Evolutionary conservation across 345 rosid species (phyloP), one percentile per base, ranked within the genome.

Genomic region (Lumnitzera racemosa): DNA sequence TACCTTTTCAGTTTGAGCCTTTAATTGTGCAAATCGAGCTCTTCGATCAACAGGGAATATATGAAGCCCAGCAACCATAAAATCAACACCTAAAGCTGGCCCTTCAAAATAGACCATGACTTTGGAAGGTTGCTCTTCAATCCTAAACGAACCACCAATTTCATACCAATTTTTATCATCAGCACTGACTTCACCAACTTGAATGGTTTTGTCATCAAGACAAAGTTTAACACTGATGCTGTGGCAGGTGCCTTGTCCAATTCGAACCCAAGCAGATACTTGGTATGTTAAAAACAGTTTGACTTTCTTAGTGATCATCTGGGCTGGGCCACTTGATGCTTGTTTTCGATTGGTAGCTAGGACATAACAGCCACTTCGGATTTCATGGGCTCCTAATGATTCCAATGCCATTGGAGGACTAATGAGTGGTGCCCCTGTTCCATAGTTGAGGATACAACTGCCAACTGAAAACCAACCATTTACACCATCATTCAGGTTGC

Each of bases 271-370:
- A 52, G 89, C 94, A 15, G 90, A 79, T 47, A 89, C 80, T 74
- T 89, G 96, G 71, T 89, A 89, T 56, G 90, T 82, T 75, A 83
- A 66, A 61, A 86, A 86, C 16, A 84, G 76, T 61, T 79, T 80
- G 59, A 86, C 61, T 70, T 81, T 86, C 47, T 86, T 88, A 13
- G 90, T 80, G 67, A 89, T 89, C 59, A 74, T 64, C 77, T 89
- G 96, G 59, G 88, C 96, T 52, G 96, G 96, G 53, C 96, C 96
- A 90, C 86, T 89, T 92, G 90, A 89, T 51, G 74, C 83, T 52
- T 86, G 88, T 25, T 90, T 80, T 47, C 96, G 82, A 64, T 78
- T 89, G 64, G 88, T 79, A 24, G 66, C 84, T 0, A 76, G 77
- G 58, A 89, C 86, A 66, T 68, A 80, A 36, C 69, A 82, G 17